Conservation (phyloP, 164 flowering plant species). For the Chimonanthus salicifolius region DNA sequence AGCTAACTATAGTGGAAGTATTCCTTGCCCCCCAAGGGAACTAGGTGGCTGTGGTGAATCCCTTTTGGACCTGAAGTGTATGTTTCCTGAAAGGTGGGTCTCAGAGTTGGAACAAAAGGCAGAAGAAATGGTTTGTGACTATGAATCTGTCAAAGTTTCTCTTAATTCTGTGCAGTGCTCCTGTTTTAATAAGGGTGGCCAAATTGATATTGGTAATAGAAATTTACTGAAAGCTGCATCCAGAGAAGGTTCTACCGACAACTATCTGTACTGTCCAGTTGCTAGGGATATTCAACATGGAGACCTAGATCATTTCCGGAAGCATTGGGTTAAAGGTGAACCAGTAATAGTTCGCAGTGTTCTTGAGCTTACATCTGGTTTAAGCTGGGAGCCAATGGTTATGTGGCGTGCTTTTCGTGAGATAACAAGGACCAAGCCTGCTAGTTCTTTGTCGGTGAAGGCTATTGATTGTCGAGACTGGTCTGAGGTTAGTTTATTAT, state of each 20-base stretch:
- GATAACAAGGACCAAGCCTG: conserved; percentile 24
- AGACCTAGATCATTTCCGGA: conserved; percentile 39
- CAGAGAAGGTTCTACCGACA: conserved; percentile 44
- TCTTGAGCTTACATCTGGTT: conserved; percentile 44
- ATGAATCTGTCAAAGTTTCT: not conserved
- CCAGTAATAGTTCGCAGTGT: conserved; percentile 77
- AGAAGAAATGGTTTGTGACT: conserved; percentile 14
- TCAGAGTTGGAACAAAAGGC: conserved; percentile 34
- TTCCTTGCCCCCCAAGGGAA: conserved; percentile 62
- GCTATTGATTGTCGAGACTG: conserved; percentile 72
- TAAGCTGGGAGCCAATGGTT: conserved; percentile 96
- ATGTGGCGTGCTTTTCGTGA: conserved; percentile 80
- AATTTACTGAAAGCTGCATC: conserved; percentile 39
- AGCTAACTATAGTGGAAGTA: conserved; percentile 31
- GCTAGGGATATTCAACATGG: conserved; percentile 28
- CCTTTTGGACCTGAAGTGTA: conserved; percentile 57
- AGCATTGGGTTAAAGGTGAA: conserved; percentile 70
- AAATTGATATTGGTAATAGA: conserved; percentile 7
- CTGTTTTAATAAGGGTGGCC: not conserved
- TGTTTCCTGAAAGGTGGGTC: conserved; percentile 53
- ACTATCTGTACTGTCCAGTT: conserved; percentile 56
- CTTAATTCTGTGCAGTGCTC: not conserved
- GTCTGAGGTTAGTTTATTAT: conserved; percentile 51
- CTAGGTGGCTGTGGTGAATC: conserved; percentile 69
- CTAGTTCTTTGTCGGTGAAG: conserved; percentile 48